Evolutionary conservation across 2,329 filamentous ascomycete genomes (phyloP), one percentile per base, ranked within the genome.

Genomic region (Dactylellina sp.): DNA sequence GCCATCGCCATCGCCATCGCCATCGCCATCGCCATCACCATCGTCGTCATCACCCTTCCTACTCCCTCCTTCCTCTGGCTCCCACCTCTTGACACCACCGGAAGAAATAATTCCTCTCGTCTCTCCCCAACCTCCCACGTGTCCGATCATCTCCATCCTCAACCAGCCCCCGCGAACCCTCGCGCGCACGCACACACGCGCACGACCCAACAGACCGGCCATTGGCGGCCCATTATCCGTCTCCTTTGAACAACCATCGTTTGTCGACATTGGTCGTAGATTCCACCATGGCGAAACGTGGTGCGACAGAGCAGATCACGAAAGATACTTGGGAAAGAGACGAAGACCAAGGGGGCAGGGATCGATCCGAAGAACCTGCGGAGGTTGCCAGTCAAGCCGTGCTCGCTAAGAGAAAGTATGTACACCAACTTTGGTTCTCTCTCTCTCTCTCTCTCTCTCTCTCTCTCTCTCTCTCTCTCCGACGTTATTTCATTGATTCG

Each of bases 221-320:
- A 55, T 55, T 37, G 60, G 25, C 60, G 20, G n/a, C 35, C 39
- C n/a, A 7, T n/a, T 46, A 20, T 35, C 37, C 47, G n/a, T n/a
- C 35, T 50, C n/a, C 28, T 50, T 40, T 20, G n/a, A 7, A 40
- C 24, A 42, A 32, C 22, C 59, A 7, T 35, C 32, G 32, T 25
- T 25, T 25, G 32, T n/a, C 40, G 9, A 44, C 20, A 12, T 9
- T 11, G n/a, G n/a, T n/a, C n/a, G n/a, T n/a, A n/a, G n/a, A n/a
- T n/a, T n/a, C n/a, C 35, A 22, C 40, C 39, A 75, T 75, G 71
- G 71, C 71, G 32, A 75, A 75, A 53, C 71, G 71, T 25, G 64
- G 64, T 22, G 71, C 71, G 47, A 70, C 62, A 20, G 64, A 75
- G 28, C 71, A 75, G 25, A 75, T 75, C 56, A 75, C 71, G 37